phyloP scores from a whole-genome alignment of 108 stramenopile genomes.

The Ochromonas danica region DNA sequence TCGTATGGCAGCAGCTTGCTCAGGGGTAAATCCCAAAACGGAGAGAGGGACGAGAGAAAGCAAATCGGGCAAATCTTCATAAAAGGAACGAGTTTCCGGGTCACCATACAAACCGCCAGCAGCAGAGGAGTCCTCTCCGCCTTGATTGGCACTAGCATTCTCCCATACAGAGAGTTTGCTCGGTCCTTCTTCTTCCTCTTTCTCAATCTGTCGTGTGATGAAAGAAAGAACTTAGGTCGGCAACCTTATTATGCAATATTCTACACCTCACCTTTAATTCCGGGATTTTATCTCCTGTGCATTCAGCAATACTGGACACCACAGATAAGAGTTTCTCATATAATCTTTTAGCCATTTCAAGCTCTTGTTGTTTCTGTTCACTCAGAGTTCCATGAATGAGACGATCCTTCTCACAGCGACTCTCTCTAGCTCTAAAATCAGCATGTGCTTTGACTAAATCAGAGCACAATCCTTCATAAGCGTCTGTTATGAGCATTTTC shows the following conservation, averaged over 20 bases:
- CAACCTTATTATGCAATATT: background rate
- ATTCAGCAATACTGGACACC: slow-evolving; percentile 72
- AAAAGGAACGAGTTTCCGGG: slow-evolving; percentile 64
- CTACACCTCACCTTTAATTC: slow-evolving; percentile 39
- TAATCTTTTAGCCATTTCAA: slow-evolving; percentile 75
- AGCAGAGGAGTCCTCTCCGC: slow-evolving; percentile 62
- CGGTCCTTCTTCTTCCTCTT: slow-evolving; percentile 64
- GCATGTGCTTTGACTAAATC: slow-evolving; percentile 72
- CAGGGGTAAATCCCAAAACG: slow-evolving; percentile 67
- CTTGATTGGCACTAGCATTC: slow-evolving; percentile 69
- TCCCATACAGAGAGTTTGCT: slow-evolving; percentile 41
- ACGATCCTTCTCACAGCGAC: slow-evolving; percentile 78
- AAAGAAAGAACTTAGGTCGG: background rate
- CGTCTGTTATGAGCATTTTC: slow-evolving; percentile 64
- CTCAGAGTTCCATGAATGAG: slow-evolving; percentile 73
- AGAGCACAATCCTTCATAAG: slow-evolving; percentile 63
- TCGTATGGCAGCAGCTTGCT: slow-evolving; percentile 12
- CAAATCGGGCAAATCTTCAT: slow-evolving; percentile 86
- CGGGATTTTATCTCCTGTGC: slow-evolving; percentile 67
- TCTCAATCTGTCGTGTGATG: background rate
- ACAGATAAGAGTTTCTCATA: slow-evolving; percentile 71
- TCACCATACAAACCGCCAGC: slow-evolving; percentile 70
- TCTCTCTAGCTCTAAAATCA: slow-evolving; percentile 73
- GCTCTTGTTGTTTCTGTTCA: slow-evolving; percentile 80
- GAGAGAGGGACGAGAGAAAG: slow-evolving; percentile 79